These are phyloP conservation scores for Xylaria sp. DNA, from an alignment of 2,329 filamentous ascomycete genomes.

Conservation along the genomic window DNA sequence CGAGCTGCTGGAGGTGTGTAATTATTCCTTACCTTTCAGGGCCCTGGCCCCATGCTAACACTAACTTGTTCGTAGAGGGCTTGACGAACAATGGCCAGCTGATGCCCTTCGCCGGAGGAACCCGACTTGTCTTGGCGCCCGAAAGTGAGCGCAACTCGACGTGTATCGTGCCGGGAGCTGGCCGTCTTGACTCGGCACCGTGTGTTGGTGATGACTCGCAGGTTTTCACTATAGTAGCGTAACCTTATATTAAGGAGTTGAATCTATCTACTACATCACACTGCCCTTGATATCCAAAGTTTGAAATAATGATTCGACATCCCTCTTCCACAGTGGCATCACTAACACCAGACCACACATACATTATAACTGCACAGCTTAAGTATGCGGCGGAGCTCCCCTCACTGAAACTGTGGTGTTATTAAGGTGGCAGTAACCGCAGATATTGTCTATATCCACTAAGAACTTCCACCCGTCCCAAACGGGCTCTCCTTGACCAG, in stretches of 20 bases:
- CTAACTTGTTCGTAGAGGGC: conserved; percentile 40
- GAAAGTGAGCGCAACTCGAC: conserved; percentile 45
- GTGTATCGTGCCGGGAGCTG: conserved; percentile 47
- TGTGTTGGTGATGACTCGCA: conserved; percentile 36
- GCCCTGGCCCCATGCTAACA: conserved; percentile 15
- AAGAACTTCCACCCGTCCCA: conserved; percentile 10
- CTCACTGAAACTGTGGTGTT: not conserved
- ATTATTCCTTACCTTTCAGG: not conserved
- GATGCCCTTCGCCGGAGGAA: conserved; percentile 48
- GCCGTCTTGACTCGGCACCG: conserved; percentile 36
- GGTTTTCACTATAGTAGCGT: conserved; percentile 33
- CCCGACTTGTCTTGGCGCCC: conserved; percentile 49
- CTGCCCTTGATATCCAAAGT: too few species aligned
- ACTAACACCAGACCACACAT: too few species aligned
- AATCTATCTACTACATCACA: too few species aligned
- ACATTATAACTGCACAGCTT: too few species aligned
- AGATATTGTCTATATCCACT: not conserved
- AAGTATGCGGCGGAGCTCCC: not conserved
- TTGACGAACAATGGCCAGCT: conserved; percentile 52
- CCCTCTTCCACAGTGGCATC: too few species aligned
- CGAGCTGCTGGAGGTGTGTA: conserved; percentile 50
- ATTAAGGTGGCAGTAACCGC: not conserved
- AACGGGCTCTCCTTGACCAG: conserved; percentile 36
- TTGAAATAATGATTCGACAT: too few species aligned
- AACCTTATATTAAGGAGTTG: not conserved